Base-by-base conservation (phyloP, 257 asterid species). In the Primulina tabacum region DNA sequence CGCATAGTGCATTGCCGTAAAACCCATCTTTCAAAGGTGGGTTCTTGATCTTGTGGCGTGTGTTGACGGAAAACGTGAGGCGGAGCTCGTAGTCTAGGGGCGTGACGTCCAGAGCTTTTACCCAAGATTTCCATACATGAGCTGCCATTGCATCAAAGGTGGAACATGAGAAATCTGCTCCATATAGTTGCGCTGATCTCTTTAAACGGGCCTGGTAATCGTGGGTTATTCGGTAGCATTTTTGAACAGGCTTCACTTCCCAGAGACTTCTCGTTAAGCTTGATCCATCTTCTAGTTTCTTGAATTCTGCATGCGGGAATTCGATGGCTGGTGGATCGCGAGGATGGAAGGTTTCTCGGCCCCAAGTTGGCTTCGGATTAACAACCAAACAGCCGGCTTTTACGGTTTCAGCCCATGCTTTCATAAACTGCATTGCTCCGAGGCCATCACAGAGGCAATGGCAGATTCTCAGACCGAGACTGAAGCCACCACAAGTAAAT, bases 81-180 rank as follows among this genome's bases (percentile, higher is more conserved):
- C 98, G 89, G 18, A 90, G 89, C 84, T 76, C 81, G 50, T 76
- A 81, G 69, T 88, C 82, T 0, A 68, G 81, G 4, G 97, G 95
- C 65, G 71, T 73, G 7, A 87, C 88, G 2, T 83, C 80, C 21
- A 88, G 60, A 5, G 97, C 95, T 64, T 72, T 75, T 17, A 88
- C 95, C 87, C 95, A 92, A 2, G 93, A 92, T 75, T 85, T 84
- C 98, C 97, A 92, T 6, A 90, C 93, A 50, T 87, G 97, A 69
- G 97, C 93, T 14, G 96, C 89, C 87, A 89, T 82, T 28, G 96
- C 95, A 76, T 92, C 97, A 38, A 90, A 92, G 1, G 89, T 80
- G 6, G 96, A 87, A 71, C 81, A 85, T 1, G 86, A 56, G 4
- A 73, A 60, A 9, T 75, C 76, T 43, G 53, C 17, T n/a, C 84